These are phyloP conservation scores for Diplodia seriata DNA, from an alignment of 2,329 filamentous ascomycete species.

Conservation along the genomic window DNA sequence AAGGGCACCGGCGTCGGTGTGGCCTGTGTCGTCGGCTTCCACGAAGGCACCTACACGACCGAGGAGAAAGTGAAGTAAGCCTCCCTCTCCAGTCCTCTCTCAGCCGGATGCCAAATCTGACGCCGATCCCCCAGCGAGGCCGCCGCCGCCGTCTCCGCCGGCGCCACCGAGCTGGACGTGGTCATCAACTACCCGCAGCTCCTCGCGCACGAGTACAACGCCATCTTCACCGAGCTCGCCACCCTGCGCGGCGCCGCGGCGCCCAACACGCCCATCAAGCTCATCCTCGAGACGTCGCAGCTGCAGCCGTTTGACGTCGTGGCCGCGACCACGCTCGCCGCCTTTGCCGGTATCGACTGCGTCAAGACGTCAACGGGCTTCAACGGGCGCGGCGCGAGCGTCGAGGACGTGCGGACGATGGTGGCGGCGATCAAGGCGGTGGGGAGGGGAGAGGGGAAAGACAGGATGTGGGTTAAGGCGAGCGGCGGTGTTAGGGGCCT, in stretches of 20 bases:
- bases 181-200: conserved; percentile 61
- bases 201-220: conserved; percentile 46
- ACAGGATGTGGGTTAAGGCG: conserved; percentile 62
- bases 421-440: conserved; percentile 54
- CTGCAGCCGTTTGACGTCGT: conserved; percentile 58
- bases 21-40: conserved; percentile 66
- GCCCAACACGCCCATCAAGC: conserved; percentile 55
- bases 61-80: conserved; percentile 54
- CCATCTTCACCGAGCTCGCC: conserved; percentile 61
- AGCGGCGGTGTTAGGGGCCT: conserved; percentile 63
- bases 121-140: conserved; percentile 50
- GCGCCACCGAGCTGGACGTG: conserved; percentile 65
- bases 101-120: background rate
- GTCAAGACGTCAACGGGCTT: conserved; percentile 69
- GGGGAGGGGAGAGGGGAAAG: conserved; percentile 41
- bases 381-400: conserved; percentile 60
- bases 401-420: conserved; percentile 63
- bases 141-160: conserved; percentile 55
- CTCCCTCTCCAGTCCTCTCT: background rate
- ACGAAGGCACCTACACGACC: conserved; percentile 63
- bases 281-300: conserved; percentile 66
- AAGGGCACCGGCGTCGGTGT: conserved; percentile 57
- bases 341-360: conserved; percentile 62
- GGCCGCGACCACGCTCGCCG: conserved; percentile 60
- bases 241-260: conserved; percentile 58